Evolutionary conservation across 805 yeast genomes (phyloP).

Genomic region (Tetrapisispora pingtungensis): DNA sequence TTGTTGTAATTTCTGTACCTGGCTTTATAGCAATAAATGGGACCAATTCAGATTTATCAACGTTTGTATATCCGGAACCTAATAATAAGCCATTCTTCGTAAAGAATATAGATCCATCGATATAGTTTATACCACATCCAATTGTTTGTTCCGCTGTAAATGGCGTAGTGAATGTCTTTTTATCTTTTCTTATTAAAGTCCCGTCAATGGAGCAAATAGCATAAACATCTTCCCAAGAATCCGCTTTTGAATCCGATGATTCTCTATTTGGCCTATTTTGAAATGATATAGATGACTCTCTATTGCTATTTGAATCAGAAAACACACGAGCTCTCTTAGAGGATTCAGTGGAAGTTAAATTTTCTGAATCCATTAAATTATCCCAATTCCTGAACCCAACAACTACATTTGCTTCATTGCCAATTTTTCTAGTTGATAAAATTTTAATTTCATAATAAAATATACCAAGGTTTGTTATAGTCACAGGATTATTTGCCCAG

Average conservation of each 20-base stretch:
- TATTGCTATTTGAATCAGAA: background rate
- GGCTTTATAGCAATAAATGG: slow-evolving; percentile 38
- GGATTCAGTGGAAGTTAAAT: background rate
- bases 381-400: slow-evolving; percentile 21
- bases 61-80: slow-evolving; percentile 44
- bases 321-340: background rate
- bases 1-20: slow-evolving; percentile 28
- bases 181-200: slow-evolving; percentile 17
- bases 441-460: slow-evolving; percentile 26
- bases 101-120: slow-evolving; percentile 52
- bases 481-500: slow-evolving; percentile 22
- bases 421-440: slow-evolving; percentile 5
- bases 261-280: background rate
- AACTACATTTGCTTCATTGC: slow-evolving; percentile 12
- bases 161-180: slow-evolving; percentile 13
- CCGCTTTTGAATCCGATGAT: background rate
- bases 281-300: background rate
- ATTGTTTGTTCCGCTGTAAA: slow-evolving; percentile 54
- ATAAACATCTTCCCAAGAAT: slow-evolving; percentile 10
- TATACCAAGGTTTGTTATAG: slow-evolving; percentile 16
- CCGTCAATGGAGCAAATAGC: slow-evolving; percentile 27
- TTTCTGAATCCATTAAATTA: background rate
- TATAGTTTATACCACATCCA: slow-evolving; percentile 77
- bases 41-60: slow-evolving; percentile 32
- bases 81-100: slow-evolving; percentile 71